Conservation (phyloP, 2,329 filamentous ascomycete species). For the Botryotinia narcissicola region DNA sequence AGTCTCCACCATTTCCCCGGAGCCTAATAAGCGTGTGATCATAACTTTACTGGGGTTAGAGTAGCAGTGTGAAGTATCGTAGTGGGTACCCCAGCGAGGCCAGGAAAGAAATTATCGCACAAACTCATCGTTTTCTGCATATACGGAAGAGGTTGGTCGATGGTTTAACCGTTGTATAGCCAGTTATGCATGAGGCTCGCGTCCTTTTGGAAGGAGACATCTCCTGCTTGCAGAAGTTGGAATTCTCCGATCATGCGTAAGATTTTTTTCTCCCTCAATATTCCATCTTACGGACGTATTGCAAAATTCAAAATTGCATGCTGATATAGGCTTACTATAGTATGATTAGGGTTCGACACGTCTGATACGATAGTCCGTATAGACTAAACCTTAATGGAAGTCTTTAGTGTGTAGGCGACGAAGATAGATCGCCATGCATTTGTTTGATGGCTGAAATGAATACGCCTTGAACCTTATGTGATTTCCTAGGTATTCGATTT, state of each 20-base stretch:
- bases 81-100: not conserved
- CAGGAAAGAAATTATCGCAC: not conserved
- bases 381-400: not conserved
- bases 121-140: slow-evolving; percentile 1
- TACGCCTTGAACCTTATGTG: not conserved
- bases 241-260: not conserved
- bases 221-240: not conserved
- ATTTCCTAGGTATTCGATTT: not conserved
- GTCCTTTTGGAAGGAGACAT: not conserved
- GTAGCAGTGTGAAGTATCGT: not conserved
- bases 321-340: not conserved
- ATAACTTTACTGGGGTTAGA: slow-evolving; percentile 2
- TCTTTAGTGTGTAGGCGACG: slow-evolving; percentile 6
- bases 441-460: not conserved
- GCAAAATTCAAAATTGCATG: not conserved
- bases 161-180: not conserved
- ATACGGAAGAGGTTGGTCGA: not conserved
- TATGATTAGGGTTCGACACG: not conserved
- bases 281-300: not conserved
- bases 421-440: slow-evolving; percentile 9
- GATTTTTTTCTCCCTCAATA: not conserved
- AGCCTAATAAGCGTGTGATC: slow-evolving; percentile 16
- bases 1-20: slow-evolving; percentile 19
- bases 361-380: not conserved
- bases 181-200: not conserved